Conservation (phyloP, 2,329 filamentous ascomycete species). For the Colletotrichum sp. region DNA sequence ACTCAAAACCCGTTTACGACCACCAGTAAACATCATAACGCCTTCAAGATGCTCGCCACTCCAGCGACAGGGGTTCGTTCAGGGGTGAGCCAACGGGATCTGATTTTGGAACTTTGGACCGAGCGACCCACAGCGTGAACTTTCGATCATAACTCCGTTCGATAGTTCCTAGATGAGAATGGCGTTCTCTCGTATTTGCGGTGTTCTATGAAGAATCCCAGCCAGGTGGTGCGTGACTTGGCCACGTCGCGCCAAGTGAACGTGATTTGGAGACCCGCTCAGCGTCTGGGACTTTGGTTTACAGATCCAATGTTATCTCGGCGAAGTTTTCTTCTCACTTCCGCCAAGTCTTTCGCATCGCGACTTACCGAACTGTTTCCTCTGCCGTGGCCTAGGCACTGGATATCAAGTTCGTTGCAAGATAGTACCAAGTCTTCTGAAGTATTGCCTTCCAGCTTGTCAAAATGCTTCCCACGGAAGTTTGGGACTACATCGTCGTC, state of each 20-base stretch:
- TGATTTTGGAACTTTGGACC: neutral
- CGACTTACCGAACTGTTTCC: neutral
- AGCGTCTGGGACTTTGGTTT: neutral
- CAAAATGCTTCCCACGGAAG: neutral
- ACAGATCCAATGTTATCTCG: neutral
- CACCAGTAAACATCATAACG: neutral
- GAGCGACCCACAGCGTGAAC: neutral
- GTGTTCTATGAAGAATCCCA: neutral
- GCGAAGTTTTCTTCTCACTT: neutral
- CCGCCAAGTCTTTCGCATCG: neutral
- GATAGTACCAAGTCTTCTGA: neutral
- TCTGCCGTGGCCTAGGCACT: neutral
- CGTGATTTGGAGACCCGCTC: neutral
- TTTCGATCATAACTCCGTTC: neutral
- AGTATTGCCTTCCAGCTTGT: neutral
- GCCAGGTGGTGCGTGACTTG: neutral
- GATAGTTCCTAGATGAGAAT: neutral
- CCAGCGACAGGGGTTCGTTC: neutral
- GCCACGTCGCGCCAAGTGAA: neutral
- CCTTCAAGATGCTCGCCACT: neutral
- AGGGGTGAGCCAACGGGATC: neutral
- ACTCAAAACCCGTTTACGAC: neutral
- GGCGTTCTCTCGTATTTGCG: neutral
- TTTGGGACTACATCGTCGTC: slow-evolving; percentile 40
- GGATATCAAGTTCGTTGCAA: neutral